Conservation (phyloP, 129 eudicot species). For the Escallonia rubra region DNA sequence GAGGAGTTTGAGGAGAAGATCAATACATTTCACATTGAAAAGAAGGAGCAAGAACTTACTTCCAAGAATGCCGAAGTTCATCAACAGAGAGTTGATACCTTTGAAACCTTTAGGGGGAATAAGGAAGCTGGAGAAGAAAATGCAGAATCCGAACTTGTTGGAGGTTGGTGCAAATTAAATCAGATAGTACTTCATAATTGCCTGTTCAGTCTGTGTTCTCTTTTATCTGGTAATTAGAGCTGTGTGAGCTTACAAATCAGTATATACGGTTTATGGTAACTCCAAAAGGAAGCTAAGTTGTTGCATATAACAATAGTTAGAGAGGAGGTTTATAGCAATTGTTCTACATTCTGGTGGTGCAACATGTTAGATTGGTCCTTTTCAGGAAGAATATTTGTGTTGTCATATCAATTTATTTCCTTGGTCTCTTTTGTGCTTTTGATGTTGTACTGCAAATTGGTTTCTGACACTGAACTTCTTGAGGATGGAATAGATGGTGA, state of each 20-base stretch:
- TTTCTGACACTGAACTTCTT: slow-evolving; percentile 3
- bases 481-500: slow-evolving; percentile 41
- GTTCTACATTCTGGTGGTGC: too few species aligned
- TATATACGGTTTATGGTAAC: too few species aligned
- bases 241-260: too few species aligned
- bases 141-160: slow-evolving; percentile 41
- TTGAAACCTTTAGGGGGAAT: slow-evolving; percentile 37
- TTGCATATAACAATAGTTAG: too few species aligned
- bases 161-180: slow-evolving; percentile 37
- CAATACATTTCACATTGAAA: slow-evolving; percentile 62
- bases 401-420: too few species aligned
- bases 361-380: too few species aligned
- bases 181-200: too few species aligned
- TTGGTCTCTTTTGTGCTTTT: not conserved
- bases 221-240: too few species aligned
- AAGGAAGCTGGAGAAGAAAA: slow-evolving; percentile 36
- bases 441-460: not conserved
- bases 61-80: slow-evolving; percentile 85
- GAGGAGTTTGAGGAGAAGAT: slow-evolving; percentile 94
- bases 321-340: too few species aligned
- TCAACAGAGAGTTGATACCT: slow-evolving; percentile 54
- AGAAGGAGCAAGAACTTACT: slow-evolving; percentile 82
- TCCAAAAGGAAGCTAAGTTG: too few species aligned
- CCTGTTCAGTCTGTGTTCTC: too few species aligned
- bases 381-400: too few species aligned